These are phyloP conservation scores for Calonectria naviculata DNA, from an alignment of 2,329 filamentous ascomycete species.

Conservation along the genomic window DNA sequence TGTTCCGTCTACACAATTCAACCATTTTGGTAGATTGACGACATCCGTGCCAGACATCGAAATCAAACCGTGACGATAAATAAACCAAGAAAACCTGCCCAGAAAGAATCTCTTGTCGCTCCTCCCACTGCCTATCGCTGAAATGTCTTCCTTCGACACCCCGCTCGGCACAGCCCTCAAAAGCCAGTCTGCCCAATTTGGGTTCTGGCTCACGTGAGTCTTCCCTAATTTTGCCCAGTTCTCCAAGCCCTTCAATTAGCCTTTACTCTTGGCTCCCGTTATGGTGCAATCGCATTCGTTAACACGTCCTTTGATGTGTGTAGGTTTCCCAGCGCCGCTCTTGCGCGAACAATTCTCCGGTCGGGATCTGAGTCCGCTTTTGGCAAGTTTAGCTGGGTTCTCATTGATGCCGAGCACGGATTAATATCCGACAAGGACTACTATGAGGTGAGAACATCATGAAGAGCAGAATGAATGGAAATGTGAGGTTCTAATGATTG, in stretches of 20 bases:
- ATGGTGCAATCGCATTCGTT: neutral
- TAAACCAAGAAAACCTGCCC: neutral
- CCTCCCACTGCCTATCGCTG: neutral
- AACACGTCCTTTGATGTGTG: neutral
- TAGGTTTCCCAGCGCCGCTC: constrained; percentile 13
- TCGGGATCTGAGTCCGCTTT: neutral
- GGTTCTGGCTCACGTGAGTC: constrained; percentile 22
- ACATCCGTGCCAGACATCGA: neutral
- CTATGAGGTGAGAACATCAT: constrained; percentile 12
- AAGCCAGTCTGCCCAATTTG: neutral
- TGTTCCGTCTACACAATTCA: neutral
- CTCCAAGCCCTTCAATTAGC: neutral
- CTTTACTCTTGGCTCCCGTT: neutral
- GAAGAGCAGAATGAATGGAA: neutral
- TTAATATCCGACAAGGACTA: constrained; percentile 23
- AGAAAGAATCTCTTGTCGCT: neutral
- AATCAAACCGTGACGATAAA: neutral
- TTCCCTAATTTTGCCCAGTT: neutral
- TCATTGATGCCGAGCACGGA: constrained; percentile 20
- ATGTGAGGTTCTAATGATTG: neutral
- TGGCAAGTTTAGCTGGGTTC: constrained; percentile 16
- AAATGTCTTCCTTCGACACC: neutral
- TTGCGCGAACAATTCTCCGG: constrained; percentile 11
- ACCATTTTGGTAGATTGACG: neutral
- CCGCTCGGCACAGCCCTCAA: constrained; percentile 7